Evolutionary conservation across 1,284 basidiomycete genomes (phyloP).

Genomic region (Irpex sp.): DNA sequence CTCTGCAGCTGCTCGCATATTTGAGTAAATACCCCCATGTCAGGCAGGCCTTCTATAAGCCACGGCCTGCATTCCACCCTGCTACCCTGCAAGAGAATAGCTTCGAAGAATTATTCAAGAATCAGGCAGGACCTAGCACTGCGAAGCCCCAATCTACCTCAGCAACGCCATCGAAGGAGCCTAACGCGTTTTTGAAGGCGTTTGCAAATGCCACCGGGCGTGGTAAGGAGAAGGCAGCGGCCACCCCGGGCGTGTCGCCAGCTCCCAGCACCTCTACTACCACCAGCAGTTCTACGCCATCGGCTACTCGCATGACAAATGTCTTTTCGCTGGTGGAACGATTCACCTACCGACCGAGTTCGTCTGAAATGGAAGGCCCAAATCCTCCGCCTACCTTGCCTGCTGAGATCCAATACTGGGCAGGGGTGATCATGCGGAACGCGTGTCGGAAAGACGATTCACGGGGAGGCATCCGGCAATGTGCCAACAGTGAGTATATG

Average conservation of each 20-base stretch:
- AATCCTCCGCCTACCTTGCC: conserved; percentile 75
- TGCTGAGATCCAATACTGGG: conserved; percentile 97
- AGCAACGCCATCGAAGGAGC: conserved; percentile 21
- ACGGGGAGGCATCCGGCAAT: conserved; percentile 91
- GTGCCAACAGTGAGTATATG: conserved; percentile 82
- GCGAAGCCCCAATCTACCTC: conserved; percentile 11
- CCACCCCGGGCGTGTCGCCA: conserved; percentile 14
- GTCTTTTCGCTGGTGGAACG: conserved; percentile 96
- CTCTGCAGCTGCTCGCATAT: conserved; percentile 92
- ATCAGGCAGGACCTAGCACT: conserved; percentile 13
- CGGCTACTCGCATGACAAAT: conserved; percentile 63
- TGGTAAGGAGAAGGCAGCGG: conserved; percentile 29
- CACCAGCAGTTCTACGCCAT: conserved; percentile 20
- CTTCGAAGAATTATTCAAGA: not conserved
- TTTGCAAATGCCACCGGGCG: conserved; percentile 28
- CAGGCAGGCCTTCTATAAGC: conserved; percentile 93
- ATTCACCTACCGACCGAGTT: conserved; percentile 91
- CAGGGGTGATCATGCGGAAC: conserved; percentile 98
- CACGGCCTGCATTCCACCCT: conserved; percentile 70
- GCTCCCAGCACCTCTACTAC: conserved; percentile 17
- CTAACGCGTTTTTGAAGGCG: conserved; percentile 28
- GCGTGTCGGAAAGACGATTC: conserved; percentile 97
- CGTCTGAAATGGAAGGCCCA: conserved; percentile 70
- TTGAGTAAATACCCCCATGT: conserved; percentile 98
- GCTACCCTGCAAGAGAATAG: conserved; percentile 32